Evolutionary conservation across 2,329 filamentous ascomycete species (phyloP), one percentile per base, ranked within the genome.

Genomic region (Epichloe elymi): DNA sequence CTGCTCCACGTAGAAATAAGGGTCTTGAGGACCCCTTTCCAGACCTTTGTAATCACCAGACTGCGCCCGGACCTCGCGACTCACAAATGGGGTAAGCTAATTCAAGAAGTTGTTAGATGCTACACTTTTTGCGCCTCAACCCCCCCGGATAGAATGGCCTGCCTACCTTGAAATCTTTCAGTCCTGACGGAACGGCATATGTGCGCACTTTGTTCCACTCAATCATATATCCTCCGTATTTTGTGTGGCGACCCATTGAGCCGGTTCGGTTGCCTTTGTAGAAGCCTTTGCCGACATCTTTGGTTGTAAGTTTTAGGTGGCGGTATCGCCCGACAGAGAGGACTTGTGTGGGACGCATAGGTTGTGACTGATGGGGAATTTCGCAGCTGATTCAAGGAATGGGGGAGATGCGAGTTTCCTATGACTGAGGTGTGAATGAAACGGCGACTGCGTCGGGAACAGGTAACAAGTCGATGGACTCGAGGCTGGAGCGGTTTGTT

Each of bases 261-360:
- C 93, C 93, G 1, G 88, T 85, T 45, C 90, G 78, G 61, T 86
- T 96, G 65, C 93, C 93, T 76, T 97, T 97, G 81, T 98, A 98
- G 80, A 84, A 98, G 59, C 90, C 91, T 65, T 88, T 88, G 67
- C 85, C 86, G 65, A 91, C 84, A 69, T 93, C 84, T 72, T 98
- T 98, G 59, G 91, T 95, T 12, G 88, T 96, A 63, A 98, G 79
- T 49, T 78, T 76, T 53, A 90, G 74, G 63, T 91, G 88, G 68
- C 83, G 79, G 62, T 88, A 78, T 52, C 79, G 78, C 65, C 81
- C 71, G 61, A 81, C 72, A 60, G 78, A 76, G 61, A 95, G 82
- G 56, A 72, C 66, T 61, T 79, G 74, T 15, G 86, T 86, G 51
- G 86, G 79, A 66, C 80, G 77, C 82, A 86, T 87, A 55, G 40